These are phyloP conservation scores for Leccinum disarticulatum DNA, from an alignment of 768 basidiomycete species.

Conservation along the genomic window DNA sequence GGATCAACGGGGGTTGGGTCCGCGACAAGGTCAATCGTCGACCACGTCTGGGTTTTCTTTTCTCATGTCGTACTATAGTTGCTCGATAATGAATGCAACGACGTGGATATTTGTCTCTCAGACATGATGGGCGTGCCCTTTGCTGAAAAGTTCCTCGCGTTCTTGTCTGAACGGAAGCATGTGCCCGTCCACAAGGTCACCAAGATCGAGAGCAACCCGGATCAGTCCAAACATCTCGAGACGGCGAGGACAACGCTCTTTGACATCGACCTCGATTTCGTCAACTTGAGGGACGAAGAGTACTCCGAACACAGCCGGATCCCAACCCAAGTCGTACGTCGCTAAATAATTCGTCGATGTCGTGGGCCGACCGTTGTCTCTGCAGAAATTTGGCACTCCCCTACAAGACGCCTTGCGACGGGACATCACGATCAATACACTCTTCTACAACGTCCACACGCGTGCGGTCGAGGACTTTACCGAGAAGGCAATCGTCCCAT, in stretches of 20 bases:
- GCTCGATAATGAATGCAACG: conserved; percentile 77
- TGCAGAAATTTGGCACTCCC: conserved; percentile 87
- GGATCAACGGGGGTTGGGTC: conserved; percentile 98
- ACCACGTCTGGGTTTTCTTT: conserved; percentile 4
- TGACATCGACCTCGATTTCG: conserved; percentile 86
- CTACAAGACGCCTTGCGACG: conserved; percentile 86
- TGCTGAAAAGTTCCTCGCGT: conserved; percentile 73
- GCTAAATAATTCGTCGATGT: neutral
- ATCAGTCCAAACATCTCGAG: conserved; percentile 97
- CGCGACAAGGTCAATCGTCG: conserved; percentile 80
- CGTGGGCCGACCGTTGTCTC: neutral
- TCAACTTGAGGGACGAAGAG: conserved; percentile 90
- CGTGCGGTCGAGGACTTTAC: conserved; percentile 85
- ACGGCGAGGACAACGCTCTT: conserved; percentile 84
- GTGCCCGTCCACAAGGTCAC: conserved; percentile 53
- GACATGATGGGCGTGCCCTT: conserved; percentile 90
- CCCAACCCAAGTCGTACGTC: conserved; percentile 78
- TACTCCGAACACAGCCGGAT: conserved; percentile 89
- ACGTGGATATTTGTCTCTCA: conserved; percentile 90
- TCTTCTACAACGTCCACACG: conserved; percentile 95
- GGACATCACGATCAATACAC: conserved; percentile 92
- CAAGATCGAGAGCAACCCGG: conserved; percentile 90
- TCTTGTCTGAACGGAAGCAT: conserved; percentile 35
- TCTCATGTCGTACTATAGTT: conserved; percentile 49
- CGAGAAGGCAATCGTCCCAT: conserved; percentile 52